Base-by-base conservation (phyloP, 2,329 filamentous ascomycete genomes). In the Neopestalotiopsis rosae region DNA sequence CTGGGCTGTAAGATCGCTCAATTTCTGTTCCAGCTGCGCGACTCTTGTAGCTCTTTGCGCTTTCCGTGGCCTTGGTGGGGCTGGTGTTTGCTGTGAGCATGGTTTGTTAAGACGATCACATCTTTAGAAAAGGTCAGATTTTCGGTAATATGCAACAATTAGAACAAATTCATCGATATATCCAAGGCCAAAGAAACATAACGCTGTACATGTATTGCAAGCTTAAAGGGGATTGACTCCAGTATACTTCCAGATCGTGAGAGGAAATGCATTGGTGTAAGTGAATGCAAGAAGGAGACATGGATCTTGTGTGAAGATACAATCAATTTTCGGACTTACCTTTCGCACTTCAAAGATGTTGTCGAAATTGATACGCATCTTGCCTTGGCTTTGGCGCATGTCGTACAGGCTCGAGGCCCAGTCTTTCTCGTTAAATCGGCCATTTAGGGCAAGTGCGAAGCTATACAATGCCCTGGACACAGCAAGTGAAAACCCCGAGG, bases 371-470 rank as follows among this genome's bases (percentile, higher is more conserved):
- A 61, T 5, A 69, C 63, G 57, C 68, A 69, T 65, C 68, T 56
- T 7, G 65, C 61, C 38, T 69, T 69, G 17, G 68, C 68, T 63
- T 67, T 69, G 20, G 68, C 68, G 49, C 68, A 69, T 17, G 66
- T 66, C 10, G 66, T 64, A 32, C 68, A 69, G 30, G 68, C 68
- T 40, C 65, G 61, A n/a, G 68, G 68, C 24, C 68, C 68, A 10
- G 38, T 65, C 24, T 64, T 67, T 45, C 49, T 66, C 30, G 9
- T 14, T 58, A 28, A 10, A 20, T 61, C 57, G 14, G n/a, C 57
- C 57, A 61, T 61, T 57, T 57, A 7, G 52, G 24, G 52, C 13
- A 28, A 12, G 7, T n/a, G n/a, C 52, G 14, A 57, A 57, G 34
- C 2, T 38, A 38, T 38, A 38, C 34, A 7, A 7, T 38, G 0